Base-by-base conservation (phyloP, 148 eudicot genomes). In the Arbutus unedo region DNA sequence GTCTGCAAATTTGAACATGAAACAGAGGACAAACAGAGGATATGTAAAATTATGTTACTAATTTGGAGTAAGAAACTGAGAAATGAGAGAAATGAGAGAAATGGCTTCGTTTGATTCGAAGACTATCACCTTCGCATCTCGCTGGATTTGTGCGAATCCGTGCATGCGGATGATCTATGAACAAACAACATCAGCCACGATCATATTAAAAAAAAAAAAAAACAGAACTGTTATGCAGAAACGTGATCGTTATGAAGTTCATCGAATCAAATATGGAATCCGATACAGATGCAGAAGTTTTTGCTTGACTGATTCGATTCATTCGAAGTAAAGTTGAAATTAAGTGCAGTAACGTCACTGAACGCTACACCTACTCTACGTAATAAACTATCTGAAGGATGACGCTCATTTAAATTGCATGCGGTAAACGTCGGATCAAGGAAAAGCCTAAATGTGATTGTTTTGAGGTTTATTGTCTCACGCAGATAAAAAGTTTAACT, bases 121-220 rank as follows among this genome's bases (percentile, higher is more conserved):
- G 15, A 0, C 86, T 79, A 84, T 67, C 60, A 80, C 66, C 48
- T 47, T 38, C 18, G 5, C 2, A 44, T 47, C 11, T 11, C 31
- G 18, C 53, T 43, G 41, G 53, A 13, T 9, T 76, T 77, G 73
- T 59, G 38, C 84, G 83, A 79, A 88, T 18, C 90, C 89, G 77
- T 90, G 88, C 76, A 90, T 86, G 43, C 76, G 59, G 68, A 90
- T 67, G 73, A 90, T 83, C 92, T 90, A 85, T 77, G 76, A 50
- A 60, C n/a, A 10, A 5, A 38, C 1, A 68, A 3, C 6, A 68
- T 70, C 50, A 45, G 45, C 6, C n/a, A 1, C 5, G 5, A 50
- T 3, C 3, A 23, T 2, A 19, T 25, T 4, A 10, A 15, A 6
- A 2, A 8, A 6, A 51, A 53, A 19, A 25, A 77, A 41, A 49